A percentile compares a stretch with the other conserved stretches of the same genome.
Evolutionary conservation across 2,329 filamentous ascomycete genomes (phyloP).

Genomic region (Grosmannia huntii): DNA sequence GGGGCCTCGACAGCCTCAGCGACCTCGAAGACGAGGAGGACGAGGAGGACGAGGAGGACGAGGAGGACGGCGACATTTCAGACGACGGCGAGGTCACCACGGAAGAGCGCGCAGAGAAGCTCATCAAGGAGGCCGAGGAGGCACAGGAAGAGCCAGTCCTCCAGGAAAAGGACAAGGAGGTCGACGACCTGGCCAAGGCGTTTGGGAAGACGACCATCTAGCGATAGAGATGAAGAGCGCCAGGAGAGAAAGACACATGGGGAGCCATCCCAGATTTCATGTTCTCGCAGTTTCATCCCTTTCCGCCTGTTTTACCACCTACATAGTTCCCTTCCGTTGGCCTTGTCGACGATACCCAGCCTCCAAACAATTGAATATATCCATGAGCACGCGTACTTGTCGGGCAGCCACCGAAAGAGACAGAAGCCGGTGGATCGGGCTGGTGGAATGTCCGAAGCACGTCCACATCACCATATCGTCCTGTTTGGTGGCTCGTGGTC

Average conservation of each 20-base stretch:
- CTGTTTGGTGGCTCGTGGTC: not conserved
- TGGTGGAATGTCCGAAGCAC: not conserved
- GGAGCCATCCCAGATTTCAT: not conserved
- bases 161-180: slow-evolving; percentile 58
- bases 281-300: not conserved
- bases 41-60: slow-evolving; percentile 56
- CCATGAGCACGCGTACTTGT: not conserved
- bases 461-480: not conserved
- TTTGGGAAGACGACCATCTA: slow-evolving; percentile 57
- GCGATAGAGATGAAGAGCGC: slow-evolving; percentile 14
- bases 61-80: slow-evolving; percentile 31
- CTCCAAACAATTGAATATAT: not conserved
- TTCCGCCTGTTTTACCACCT: not conserved
- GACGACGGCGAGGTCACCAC: slow-evolving; percentile 41
- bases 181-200: slow-evolving; percentile 67
- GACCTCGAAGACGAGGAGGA: slow-evolving; percentile 71
- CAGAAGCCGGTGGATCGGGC: not conserved
- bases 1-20: slow-evolving; percentile 75
- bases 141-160: slow-evolving; percentile 63
- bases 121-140: slow-evolving; percentile 55
- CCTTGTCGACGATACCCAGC: not conserved
- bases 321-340: not conserved
- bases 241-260: too few relatives aligned
- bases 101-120: slow-evolving; percentile 55
- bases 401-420: not conserved